Conservation (phyloP, 441 rosid genomes). For the Populus hybrid region DNA sequence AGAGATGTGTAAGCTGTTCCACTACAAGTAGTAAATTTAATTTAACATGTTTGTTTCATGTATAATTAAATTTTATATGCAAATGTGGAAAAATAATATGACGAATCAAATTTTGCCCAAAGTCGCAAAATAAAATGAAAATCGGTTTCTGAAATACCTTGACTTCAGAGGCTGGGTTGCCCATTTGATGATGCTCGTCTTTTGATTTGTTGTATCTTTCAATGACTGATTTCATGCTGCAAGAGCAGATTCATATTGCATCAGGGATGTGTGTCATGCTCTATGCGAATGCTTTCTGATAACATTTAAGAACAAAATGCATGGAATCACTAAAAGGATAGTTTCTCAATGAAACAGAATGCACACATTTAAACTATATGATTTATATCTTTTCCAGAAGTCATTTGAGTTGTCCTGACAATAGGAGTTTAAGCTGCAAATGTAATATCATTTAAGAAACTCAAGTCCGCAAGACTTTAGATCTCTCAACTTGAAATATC, state of each 20-base stretch:
- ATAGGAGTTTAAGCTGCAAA: neutral
- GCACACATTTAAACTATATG: neutral
- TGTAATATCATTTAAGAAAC: neutral
- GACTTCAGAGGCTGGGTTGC: slow-evolving; percentile 53
- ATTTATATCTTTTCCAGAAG: neutral
- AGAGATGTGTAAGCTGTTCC: neutral
- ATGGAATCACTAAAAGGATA: neutral
- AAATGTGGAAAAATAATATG: neutral
- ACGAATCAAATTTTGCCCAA: neutral
- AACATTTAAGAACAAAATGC: neutral
- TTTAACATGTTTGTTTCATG: neutral
- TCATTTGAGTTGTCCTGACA: slow-evolving; percentile 2
- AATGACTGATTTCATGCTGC: slow-evolving; percentile 69
- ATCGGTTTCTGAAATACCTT: slow-evolving; percentile 33
- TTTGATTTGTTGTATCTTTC: too few relatives aligned
- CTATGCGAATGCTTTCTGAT: neutral
- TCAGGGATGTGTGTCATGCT: slow-evolving; percentile 13
- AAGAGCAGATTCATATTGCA: slow-evolving; percentile 22
- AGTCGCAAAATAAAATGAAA: neutral
- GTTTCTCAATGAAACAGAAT: neutral
- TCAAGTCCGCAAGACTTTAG: neutral
- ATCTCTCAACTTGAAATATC: neutral
- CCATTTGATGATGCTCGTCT: too few relatives aligned
- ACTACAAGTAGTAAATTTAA: neutral
- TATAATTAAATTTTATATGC: too few relatives aligned